A percentile compares a stretch with the other conserved stretches of the same genome.
Evolutionary conservation across 768 basidiomycete species (phyloP).

Genomic region (Rhodotorula paludigena): DNA sequence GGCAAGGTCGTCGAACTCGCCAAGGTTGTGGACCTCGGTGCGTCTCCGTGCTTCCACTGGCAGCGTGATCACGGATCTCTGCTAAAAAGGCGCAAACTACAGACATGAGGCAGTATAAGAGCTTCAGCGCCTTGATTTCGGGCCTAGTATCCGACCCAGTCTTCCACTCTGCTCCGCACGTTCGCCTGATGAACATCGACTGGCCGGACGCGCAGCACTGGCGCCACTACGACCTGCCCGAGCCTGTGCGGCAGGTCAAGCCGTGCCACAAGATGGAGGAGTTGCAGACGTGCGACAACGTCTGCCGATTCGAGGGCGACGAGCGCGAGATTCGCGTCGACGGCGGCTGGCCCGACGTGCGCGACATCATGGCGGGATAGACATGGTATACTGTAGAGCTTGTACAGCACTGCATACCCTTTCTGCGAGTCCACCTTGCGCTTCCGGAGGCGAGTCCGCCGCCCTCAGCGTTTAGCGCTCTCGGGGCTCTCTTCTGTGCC

Average conservation of each 20-base stretch:
- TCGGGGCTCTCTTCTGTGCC: too few relatives aligned
- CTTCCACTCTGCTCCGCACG: neutral
- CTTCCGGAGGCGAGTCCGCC: too few relatives aligned
- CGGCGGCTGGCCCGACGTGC: too few relatives aligned
- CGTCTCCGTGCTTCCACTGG: neutral
- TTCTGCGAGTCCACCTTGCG: too few relatives aligned
- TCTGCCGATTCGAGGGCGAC: conserved; percentile 5
- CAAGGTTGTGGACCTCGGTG: neutral
- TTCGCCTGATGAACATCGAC: conserved; percentile 6
- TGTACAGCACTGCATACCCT: too few relatives aligned
- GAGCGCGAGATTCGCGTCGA: neutral
- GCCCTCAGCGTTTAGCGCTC: too few relatives aligned
- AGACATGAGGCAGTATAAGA: conserved; percentile 3
- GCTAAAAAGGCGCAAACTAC: neutral
- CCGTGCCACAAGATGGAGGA: neutral
- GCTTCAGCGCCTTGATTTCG: neutral
- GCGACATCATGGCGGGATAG: too few relatives aligned
- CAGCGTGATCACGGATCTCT: neutral
- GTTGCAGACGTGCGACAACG: neutral
- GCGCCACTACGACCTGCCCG: neutral
- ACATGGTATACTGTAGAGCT: too few relatives aligned
- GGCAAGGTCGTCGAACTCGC: neutral
- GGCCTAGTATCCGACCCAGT: neutral
- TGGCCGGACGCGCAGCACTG: neutral
- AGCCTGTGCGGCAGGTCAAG: neutral